Conservation (phyloP, 2,329 filamentous ascomycete species). For the Diaporthe caulivora region DNA sequence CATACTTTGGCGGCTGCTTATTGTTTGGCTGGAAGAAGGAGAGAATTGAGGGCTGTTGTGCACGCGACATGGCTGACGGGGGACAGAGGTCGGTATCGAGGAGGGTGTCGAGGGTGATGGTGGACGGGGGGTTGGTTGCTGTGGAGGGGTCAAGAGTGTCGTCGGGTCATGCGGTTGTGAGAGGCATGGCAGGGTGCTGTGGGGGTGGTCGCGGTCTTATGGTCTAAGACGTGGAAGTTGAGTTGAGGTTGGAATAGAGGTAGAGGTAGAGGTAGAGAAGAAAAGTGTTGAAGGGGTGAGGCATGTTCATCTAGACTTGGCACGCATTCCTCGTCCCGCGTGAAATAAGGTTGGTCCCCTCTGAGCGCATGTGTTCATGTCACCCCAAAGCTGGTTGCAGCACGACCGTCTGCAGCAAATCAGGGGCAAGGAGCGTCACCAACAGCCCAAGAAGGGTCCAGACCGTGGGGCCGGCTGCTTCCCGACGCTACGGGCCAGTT, state of each 20-base stretch:
- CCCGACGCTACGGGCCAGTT: constrained; percentile 21
- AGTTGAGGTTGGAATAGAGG: not conserved
- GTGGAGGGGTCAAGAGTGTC: not conserved
- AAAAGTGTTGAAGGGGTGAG: not conserved
- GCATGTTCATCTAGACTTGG: constrained; percentile 17
- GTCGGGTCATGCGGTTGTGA: not conserved
- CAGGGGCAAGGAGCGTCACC: not conserved
- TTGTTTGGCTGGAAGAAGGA: constrained; percentile 69
- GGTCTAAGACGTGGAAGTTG: not conserved
- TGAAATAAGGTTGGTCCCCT: constrained; percentile 4
- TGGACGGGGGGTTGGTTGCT: not conserved
- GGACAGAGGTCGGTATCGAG: not conserved
- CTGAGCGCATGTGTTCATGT: constrained; percentile 14
- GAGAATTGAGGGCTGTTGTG: constrained; percentile 65
- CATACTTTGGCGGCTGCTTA: constrained; percentile 57
- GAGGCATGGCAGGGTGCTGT: constrained; percentile 15
- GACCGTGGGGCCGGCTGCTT: constrained; percentile 27
- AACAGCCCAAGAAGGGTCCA: constrained; percentile 7
- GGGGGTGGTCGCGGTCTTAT: not conserved
- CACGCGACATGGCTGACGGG: constrained; percentile 49
- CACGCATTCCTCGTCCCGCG: constrained; percentile 5
- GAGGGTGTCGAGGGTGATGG: not conserved
- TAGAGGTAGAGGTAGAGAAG: not conserved
- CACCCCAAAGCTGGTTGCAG: constrained; percentile 9
- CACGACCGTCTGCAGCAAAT: constrained; percentile 17